Evolutionary conservation across 768 basidiomycete species (phyloP).

Genomic region (Leccinellum albellum): DNA sequence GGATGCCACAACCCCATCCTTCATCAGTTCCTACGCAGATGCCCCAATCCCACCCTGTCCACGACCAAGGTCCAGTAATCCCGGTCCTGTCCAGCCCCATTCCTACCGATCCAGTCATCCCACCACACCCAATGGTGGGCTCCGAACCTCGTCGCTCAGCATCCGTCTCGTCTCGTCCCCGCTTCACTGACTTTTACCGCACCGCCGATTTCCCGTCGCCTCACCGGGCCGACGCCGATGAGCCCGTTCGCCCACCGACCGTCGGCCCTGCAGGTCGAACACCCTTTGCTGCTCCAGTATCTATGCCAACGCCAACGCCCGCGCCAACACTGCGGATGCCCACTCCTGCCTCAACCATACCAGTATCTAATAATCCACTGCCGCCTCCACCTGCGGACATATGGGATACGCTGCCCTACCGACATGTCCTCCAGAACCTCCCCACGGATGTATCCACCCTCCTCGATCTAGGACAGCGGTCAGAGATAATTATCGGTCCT

Average conservation of each 20-base stretch:
- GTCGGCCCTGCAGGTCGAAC: constrained; percentile 11
- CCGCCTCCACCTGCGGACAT: constrained; percentile 60
- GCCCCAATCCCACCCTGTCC: constrained; percentile 14
- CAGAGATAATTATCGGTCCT: background rate
- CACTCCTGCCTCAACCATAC: background rate
- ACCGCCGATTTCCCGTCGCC: constrained; percentile 10
- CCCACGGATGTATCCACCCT: constrained; percentile 38
- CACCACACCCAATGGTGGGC: constrained; percentile 16
- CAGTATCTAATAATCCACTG: constrained; percentile 47
- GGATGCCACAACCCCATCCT: background rate
- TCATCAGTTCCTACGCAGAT: constrained; percentile 6
- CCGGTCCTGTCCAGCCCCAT: constrained; percentile 13
- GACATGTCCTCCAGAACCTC: constrained; percentile 45
- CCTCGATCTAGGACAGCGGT: constrained; percentile 6
- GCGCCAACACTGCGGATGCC: constrained; percentile 1
- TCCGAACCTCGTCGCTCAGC: constrained; percentile 7
- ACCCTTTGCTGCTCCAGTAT: constrained; percentile 3
- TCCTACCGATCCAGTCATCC: constrained; percentile 15
- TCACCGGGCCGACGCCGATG: background rate
- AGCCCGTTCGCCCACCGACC: constrained; percentile 5
- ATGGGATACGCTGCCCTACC: constrained; percentile 56
- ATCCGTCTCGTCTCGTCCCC: constrained; percentile 16
- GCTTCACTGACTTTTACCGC: constrained; percentile 30
- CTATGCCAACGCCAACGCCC: constrained; percentile 3
- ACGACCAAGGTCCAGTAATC: constrained; percentile 5